Conservation (phyloP, 2,329 filamentous ascomycete genomes). For the Trichoderma citrinoviride region DNA sequence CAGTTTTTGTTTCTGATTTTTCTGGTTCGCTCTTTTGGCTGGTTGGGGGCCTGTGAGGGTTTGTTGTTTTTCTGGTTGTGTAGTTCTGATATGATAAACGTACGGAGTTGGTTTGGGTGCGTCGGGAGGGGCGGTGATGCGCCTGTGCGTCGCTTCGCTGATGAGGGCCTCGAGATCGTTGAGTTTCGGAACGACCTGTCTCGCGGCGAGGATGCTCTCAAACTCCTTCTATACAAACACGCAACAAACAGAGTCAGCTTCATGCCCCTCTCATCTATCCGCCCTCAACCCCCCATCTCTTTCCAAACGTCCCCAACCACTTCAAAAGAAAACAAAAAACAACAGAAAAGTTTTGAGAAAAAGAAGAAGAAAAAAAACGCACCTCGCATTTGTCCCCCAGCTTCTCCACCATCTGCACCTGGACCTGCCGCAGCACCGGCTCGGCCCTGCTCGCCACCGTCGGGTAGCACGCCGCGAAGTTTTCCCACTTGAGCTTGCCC, state of each 20-base stretch:
- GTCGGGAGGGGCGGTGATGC: constrained; percentile 25
- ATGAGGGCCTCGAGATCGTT: constrained; percentile 59
- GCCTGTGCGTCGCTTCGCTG: constrained; percentile 44
- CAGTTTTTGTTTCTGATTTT: not conserved
- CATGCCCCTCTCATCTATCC: not conserved
- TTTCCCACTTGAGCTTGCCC: constrained; percentile 53
- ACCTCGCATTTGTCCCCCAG: constrained; percentile 54
- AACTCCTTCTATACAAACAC: constrained; percentile 50
- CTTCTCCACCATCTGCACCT: constrained; percentile 57
- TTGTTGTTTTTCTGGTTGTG: not conserved
- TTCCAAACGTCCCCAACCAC: not conserved
- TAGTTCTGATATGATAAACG: constrained; percentile 28
- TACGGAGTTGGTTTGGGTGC: constrained; percentile 46
- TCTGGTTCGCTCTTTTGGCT: not conserved
- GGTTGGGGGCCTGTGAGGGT: too few species aligned
- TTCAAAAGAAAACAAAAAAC: not conserved
- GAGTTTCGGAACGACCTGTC: constrained; percentile 54
- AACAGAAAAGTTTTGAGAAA: not conserved
- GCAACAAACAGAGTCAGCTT: not conserved
- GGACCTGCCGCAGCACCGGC: constrained; percentile 51
- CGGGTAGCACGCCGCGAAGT: constrained; percentile 61
- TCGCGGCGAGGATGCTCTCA: constrained; percentile 49
- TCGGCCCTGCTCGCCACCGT: constrained; percentile 54
- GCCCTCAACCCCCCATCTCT: too few species aligned
- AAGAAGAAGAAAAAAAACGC: constrained; percentile 21